Evolutionary conservation across 2,329 filamentous ascomycete genomes (phyloP).

Genomic region (Samsoniella hepiali): DNA sequence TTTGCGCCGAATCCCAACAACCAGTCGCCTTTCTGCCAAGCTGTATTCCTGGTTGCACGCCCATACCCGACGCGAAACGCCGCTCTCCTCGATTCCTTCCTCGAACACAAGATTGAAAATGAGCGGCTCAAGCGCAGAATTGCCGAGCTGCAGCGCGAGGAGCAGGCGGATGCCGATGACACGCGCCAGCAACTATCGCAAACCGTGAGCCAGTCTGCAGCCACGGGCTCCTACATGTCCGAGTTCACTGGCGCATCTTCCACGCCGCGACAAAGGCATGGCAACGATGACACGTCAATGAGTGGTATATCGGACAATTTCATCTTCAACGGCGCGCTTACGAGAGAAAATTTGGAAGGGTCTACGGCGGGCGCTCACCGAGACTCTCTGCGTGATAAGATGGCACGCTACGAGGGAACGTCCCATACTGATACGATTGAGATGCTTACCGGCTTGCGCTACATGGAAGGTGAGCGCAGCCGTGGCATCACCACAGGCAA

Average conservation of each 20-base stretch:
- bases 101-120: slow-evolving; percentile 97
- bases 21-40: slow-evolving; percentile 70
- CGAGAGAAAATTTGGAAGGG: slow-evolving; percentile 76
- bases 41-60: slow-evolving; percentile 90
- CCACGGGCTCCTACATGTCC: slow-evolving; percentile 47
- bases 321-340: slow-evolving; percentile 65
- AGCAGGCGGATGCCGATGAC: slow-evolving; percentile 73
- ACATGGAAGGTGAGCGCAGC: slow-evolving; percentile 84
- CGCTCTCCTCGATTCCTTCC: slow-evolving; percentile 80
- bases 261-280: slow-evolving; percentile 28
- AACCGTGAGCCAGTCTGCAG: slow-evolving; percentile 54
- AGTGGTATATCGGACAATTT: slow-evolving; percentile 60
- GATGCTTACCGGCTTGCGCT: slow-evolving; percentile 84
- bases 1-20: slow-evolving; percentile 62
- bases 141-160: slow-evolving; percentile 78
- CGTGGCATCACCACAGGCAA: slow-evolving; percentile 85
- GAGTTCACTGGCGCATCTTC: slow-evolving; percentile 41
- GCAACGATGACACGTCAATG: slow-evolving; percentile 37
- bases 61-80: slow-evolving; percentile 89
- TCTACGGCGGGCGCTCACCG: slow-evolving; percentile 61
- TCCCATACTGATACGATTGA: slow-evolving; percentile 85
- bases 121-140: slow-evolving; percentile 82
- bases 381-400: slow-evolving; percentile 80
- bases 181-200: slow-evolving; percentile 54
- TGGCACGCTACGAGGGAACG: slow-evolving; percentile 74